Percentiles rank a stretch among this genome's conserved stretches.
phyloP scores from a whole-genome alignment of 495 filamentous ascomycete genomes.

The Hyaloscypha bicolor region DNA sequence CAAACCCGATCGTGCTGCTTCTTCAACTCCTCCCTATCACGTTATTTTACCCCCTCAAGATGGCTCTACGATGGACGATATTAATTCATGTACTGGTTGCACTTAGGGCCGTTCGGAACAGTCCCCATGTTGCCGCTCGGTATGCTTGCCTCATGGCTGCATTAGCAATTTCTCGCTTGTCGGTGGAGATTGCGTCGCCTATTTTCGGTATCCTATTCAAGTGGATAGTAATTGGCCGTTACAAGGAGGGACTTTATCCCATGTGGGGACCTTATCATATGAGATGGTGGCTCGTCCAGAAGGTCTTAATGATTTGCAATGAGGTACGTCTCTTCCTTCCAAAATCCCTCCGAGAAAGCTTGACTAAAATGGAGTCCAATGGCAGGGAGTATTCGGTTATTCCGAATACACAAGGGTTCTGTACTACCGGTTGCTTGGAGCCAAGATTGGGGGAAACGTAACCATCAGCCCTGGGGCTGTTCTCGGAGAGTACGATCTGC shows the following conservation, averaged over 20 bases:
- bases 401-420: slow-evolving; percentile 37
- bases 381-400: slow-evolving; percentile 37
- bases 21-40: slow-evolving; percentile 43
- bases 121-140: slow-evolving; percentile 34
- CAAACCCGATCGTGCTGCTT: slow-evolving; percentile 39
- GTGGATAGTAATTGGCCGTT: slow-evolving; percentile 48
- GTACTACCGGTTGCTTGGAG: slow-evolving; percentile 47
- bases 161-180: slow-evolving; percentile 36
- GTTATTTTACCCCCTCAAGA: slow-evolving; percentile 41
- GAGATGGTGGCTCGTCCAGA: slow-evolving; percentile 51
- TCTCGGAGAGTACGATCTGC: slow-evolving; percentile 49
- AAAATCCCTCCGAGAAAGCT: no score
- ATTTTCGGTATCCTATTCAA: slow-evolving; percentile 43
- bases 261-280: slow-evolving; percentile 54
- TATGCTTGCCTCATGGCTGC: slow-evolving; percentile 39
- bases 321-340: slow-evolving; percentile 10
- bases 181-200: slow-evolving; percentile 35
- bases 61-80: slow-evolving; percentile 43
- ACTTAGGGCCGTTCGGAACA: slow-evolving; percentile 31
- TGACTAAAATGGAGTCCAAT: neutral
- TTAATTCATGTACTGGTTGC: slow-evolving; percentile 40
- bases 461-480: slow-evolving; percentile 34
- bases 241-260: slow-evolving; percentile 45
- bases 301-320: slow-evolving; percentile 42
- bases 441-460: slow-evolving; percentile 45